These are phyloP conservation scores for Wickerhamomyces rabaulensis DNA, from an alignment of 805 yeast genomes.

Conservation along the genomic window DNA sequence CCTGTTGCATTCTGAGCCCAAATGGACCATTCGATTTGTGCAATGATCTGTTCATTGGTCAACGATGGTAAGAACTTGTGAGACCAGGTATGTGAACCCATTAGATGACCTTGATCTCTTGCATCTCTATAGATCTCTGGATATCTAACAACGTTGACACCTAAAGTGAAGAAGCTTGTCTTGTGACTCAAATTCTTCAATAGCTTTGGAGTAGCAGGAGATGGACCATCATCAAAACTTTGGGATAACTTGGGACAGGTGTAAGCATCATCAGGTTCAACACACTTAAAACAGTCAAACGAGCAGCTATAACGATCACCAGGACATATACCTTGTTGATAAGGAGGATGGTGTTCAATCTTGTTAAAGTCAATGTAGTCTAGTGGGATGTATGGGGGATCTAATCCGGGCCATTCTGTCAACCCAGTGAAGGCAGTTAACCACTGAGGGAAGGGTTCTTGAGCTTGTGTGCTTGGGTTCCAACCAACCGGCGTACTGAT, in stretches of 20 bases:
- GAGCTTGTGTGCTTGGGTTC: slow-evolving; percentile 21
- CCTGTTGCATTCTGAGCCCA: slow-evolving; percentile 99
- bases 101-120: slow-evolving; percentile 60
- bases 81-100: slow-evolving; percentile 92
- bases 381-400: slow-evolving; percentile 85
- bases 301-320: slow-evolving; percentile 57
- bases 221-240: slow-evolving; percentile 95
- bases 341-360: slow-evolving; percentile 45
- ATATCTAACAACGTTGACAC: slow-evolving; percentile 68
- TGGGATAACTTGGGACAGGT: slow-evolving; percentile 76
- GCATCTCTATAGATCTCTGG: slow-evolving; percentile 68
- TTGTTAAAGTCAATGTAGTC: slow-evolving; percentile 56
- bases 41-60: slow-evolving; percentile 74
- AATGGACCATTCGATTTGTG: slow-evolving; percentile 90
- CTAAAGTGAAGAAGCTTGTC: slow-evolving; percentile 82
- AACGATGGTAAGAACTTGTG: slow-evolving; percentile 80
- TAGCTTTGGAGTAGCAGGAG: slow-evolving; percentile 60
- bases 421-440: slow-evolving; percentile 68
- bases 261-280: slow-evolving; percentile 66
- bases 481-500: slow-evolving; percentile 21
- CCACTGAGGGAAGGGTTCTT: slow-evolving; percentile 73
- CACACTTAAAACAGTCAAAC: slow-evolving; percentile 81
- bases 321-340: slow-evolving; percentile 58
- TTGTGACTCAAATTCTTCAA: slow-evolving; percentile 47
- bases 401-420: slow-evolving; percentile 74